A percentile compares a stretch with the other conserved stretches of the same genome.
These are phyloP conservation scores for Lachnum nothofagi DNA, from an alignment of 2,329 filamentous ascomycete genomes.

Conservation along the genomic window DNA sequence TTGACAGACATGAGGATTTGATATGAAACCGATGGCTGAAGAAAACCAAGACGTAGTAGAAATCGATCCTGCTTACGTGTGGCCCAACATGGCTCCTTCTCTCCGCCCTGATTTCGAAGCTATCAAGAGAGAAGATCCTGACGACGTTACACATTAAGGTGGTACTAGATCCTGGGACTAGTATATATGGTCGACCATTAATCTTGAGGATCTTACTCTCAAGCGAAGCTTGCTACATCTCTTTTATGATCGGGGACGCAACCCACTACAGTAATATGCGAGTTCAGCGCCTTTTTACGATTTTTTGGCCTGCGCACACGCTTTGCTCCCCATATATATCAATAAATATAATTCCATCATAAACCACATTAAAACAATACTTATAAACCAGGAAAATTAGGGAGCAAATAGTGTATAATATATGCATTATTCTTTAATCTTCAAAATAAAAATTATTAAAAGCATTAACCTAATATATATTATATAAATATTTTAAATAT, in stretches of 20 bases:
- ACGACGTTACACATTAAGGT: not conserved
- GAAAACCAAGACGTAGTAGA: slow-evolving; percentile 43
- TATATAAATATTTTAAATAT: too few relatives aligned
- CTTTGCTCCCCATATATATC: too few relatives aligned
- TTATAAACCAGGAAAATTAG: too few relatives aligned
- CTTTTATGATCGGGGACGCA: slow-evolving; percentile 46
- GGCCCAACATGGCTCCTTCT: slow-evolving; percentile 44
- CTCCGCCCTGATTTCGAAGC: slow-evolving; percentile 46
- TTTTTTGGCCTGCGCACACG: too few relatives aligned
- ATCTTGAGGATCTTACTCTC: slow-evolving; percentile 48
- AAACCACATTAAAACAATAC: too few relatives aligned
- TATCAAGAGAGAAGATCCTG: slow-evolving; percentile 8
- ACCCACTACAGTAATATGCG: too few relatives aligned
- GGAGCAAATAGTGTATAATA: too few relatives aligned
- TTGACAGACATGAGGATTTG: slow-evolving; percentile 45
- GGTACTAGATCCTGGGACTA: slow-evolving; percentile 28
- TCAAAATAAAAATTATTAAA: too few relatives aligned
- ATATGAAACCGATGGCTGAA: slow-evolving; percentile 52
- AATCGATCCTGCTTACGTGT: slow-evolving; percentile 42
- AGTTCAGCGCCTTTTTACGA: too few relatives aligned
- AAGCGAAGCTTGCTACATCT: slow-evolving; percentile 45
- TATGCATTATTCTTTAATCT: too few relatives aligned
- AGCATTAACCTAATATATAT: too few relatives aligned
- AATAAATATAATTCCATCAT: too few relatives aligned
- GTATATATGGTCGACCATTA: slow-evolving; percentile 51